A percentile compares a stretch with the other conserved stretches of the same genome.
phyloP scores from a whole-genome alignment of 1,139 yeast species.

The Yamadazyma friedrichii region DNA sequence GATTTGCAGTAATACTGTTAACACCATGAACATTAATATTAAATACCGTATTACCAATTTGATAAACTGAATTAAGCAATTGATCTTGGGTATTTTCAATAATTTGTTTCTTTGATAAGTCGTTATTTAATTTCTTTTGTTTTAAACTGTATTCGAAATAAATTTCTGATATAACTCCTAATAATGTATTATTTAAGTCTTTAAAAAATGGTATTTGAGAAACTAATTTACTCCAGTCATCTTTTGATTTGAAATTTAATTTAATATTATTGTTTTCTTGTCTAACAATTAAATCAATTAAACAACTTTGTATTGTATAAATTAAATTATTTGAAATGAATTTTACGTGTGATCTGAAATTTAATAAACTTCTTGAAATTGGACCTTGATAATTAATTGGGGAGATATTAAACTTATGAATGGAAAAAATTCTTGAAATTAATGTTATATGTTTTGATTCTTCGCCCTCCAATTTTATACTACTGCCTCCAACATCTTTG shows the following conservation, averaged over 20 bases:
- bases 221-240: slow-evolving; percentile 60
- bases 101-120: slow-evolving; percentile 25
- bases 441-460: slow-evolving; percentile 42
- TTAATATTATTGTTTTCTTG: slow-evolving; percentile 49
- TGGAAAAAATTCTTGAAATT: slow-evolving; percentile 58
- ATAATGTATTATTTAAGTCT: slow-evolving; percentile 42
- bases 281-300: slow-evolving; percentile 52
- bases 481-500: slow-evolving; percentile 23
- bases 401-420: slow-evolving; percentile 51
- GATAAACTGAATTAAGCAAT: slow-evolving; percentile 38
- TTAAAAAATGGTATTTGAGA: slow-evolving; percentile 60
- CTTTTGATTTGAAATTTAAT: slow-evolving; percentile 33
- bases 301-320: slow-evolving; percentile 54
- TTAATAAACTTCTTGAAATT: slow-evolving; percentile 58
- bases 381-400: slow-evolving; percentile 71
- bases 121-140: slow-evolving; percentile 25
- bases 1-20: slow-evolving; percentile 36
- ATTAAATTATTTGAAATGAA: slow-evolving; percentile 51
- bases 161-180: slow-evolving; percentile 45
- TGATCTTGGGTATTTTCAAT: slow-evolving; percentile 33
- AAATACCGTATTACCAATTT: slow-evolving; percentile 37
- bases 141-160: slow-evolving; percentile 40
- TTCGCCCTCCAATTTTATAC: slow-evolving; percentile 29
- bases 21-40: slow-evolving; percentile 45
- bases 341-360: slow-evolving; percentile 66